A percentile compares a stretch with the other conserved stretches of the same genome.
phyloP scores from a whole-genome alignment of 2,329 filamentous ascomycete species.

The Epichloe brachyelytri region DNA sequence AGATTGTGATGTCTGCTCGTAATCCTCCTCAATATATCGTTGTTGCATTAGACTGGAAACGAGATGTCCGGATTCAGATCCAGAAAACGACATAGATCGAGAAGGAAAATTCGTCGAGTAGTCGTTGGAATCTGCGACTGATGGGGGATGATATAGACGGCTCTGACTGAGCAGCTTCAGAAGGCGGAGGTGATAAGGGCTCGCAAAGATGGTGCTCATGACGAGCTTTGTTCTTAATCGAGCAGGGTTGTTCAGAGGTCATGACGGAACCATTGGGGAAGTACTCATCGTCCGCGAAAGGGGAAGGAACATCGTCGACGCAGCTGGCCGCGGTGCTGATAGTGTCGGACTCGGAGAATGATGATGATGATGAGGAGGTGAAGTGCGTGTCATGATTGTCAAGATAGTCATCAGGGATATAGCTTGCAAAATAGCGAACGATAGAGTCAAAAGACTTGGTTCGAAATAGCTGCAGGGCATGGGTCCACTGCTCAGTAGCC shows the following conservation, averaged over 20 bases:
- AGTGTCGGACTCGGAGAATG: slow-evolving; percentile 25
- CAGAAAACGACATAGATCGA: slow-evolving; percentile 39
- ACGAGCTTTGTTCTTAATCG: slow-evolving; percentile 14
- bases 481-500: slow-evolving; percentile 45
- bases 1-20: slow-evolving; percentile 33
- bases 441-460: slow-evolving; percentile 47
- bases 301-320: slow-evolving; percentile 23
- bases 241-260: slow-evolving; percentile 34
- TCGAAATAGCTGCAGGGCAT: slow-evolving; percentile 45
- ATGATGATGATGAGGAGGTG: slow-evolving; percentile 23
- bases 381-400: slow-evolving; percentile 24
- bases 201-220: slow-evolving; percentile 9
- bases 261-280: slow-evolving; percentile 21
- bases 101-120: slow-evolving; percentile 28
- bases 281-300: slow-evolving; percentile 28
- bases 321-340: slow-evolving; percentile 27
- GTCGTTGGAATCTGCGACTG: slow-evolving; percentile 19
- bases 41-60: slow-evolving; percentile 17
- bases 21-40: slow-evolving; percentile 23
- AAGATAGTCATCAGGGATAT: slow-evolving; percentile 38
- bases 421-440: slow-evolving; percentile 46
- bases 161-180: slow-evolving; percentile 35
- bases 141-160: slow-evolving; percentile 26
- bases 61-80: slow-evolving; percentile 32
- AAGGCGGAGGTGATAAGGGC: slow-evolving; percentile 30